Evolutionary conservation across 225 moss, liverwort and hornwort genomes (phyloP), one percentile per base, ranked within the genome.

Genomic region (Marchantia paleacea): DNA sequence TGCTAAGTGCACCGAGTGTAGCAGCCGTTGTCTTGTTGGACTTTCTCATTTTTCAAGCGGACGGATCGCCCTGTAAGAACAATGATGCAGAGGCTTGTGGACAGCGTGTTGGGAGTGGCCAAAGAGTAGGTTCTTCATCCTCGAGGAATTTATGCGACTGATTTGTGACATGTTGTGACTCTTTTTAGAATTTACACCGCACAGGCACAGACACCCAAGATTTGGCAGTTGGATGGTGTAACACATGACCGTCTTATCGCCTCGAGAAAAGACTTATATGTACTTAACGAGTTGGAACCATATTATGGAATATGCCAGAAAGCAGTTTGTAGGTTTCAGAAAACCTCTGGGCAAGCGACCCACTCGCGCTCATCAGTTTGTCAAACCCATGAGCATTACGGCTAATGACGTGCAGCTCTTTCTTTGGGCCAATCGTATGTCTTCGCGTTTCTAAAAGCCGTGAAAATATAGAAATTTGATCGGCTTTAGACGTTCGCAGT

Each of bases 51-150:
- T 31, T 39, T 8, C 30, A 20, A 60, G 31, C 25, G 10, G 29
- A 22, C 31, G 75, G 60, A 76, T 76, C 75, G 57, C 60, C 31
- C 39, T 31, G 55, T 10, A 60, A 22, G 7, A 24, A 81, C 12
- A 72, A 94, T 90, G 90, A 94, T 96, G 64, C 91, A 94, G 75
- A 87, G 93, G 79, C 77, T 96, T 66, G 92, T 96, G 73, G 96
- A 96, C 83, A 83, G 53, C 79, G 91, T 87, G 30, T 83, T 96
- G 79, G 94, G 94, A 75, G 84, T 96, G 80, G 96, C 91, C 0
- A 96, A 96, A 91, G 96, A 96, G 96, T 96, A 84, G 89, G 93
- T 88, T 70, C 39, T 39, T 24, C 12, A 7, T 12, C 28, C 22
- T 28, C 18, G 72, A 60, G 31, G 28, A 26, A 70, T 19, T 19